These are phyloP conservation scores for Xylariaceae sp. DNA, from an alignment of 2,329 filamentous ascomycete species.

Conservation along the genomic window DNA sequence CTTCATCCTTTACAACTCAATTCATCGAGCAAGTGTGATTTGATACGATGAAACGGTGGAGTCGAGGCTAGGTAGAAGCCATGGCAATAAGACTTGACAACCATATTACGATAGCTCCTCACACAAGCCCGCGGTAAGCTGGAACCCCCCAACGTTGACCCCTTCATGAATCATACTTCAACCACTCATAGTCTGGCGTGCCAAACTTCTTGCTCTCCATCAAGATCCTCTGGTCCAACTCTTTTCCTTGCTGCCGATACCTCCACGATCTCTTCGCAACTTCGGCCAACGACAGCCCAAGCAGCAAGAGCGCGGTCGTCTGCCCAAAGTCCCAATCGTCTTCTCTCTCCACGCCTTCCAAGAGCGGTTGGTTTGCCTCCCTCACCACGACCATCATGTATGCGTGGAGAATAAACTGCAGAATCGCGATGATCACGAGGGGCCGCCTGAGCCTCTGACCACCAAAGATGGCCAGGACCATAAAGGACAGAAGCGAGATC, in stretches of 20 bases:
- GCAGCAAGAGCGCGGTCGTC: constrained; percentile 25
- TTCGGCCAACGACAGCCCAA: constrained; percentile 15
- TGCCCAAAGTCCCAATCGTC: constrained; percentile 30
- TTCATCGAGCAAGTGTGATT: too few relatives aligned
- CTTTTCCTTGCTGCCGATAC: not conserved
- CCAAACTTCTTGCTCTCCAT: not conserved
- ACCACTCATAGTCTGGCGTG: too few relatives aligned
- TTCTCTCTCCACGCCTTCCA: constrained; percentile 22
- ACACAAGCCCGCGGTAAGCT: too few relatives aligned
- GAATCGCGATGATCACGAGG: constrained; percentile 21
- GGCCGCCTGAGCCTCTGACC: constrained; percentile 10
- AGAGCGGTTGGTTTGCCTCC: constrained; percentile 23
- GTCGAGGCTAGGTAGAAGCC: too few relatives aligned
- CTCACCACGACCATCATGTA: constrained; percentile 29
- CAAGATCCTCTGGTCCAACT: constrained; percentile 1
- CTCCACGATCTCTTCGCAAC: not conserved
- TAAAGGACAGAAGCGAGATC: constrained; percentile 15
- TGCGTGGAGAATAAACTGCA: constrained; percentile 29
- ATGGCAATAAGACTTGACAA: too few relatives aligned
- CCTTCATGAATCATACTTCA: too few relatives aligned
- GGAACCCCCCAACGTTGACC: too few relatives aligned
- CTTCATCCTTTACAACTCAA: too few relatives aligned
- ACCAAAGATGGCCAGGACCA: constrained; percentile 15
- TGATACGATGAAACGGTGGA: too few relatives aligned
- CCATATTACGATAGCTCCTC: too few relatives aligned